Evolutionary conservation across 257 asterid species (phyloP).

Genomic region (Coffea eugenioides): DNA sequence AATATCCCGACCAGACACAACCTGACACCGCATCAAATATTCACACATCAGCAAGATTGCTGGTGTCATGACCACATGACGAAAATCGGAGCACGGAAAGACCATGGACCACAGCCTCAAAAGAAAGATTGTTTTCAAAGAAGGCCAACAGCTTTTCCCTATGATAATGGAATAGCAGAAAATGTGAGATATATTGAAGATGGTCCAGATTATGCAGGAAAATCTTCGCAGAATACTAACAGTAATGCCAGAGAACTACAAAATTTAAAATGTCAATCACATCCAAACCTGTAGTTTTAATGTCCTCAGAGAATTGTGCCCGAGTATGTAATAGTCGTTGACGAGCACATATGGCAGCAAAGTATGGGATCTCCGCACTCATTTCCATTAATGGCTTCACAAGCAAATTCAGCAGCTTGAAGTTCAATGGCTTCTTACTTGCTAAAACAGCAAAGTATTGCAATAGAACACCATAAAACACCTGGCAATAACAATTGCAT

Average conservation of each 20-base stretch:
- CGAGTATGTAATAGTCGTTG: constrained; percentile 68
- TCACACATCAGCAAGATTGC: constrained; percentile 76
- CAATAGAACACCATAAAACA: constrained; percentile 81
- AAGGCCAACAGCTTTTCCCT: constrained; percentile 94
- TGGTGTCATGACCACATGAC: constrained; percentile 92
- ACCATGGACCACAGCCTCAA: constrained; percentile 89
- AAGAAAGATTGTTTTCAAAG: constrained; percentile 74
- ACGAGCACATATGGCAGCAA: constrained; percentile 98
- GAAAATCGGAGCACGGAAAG: constrained; percentile 96
- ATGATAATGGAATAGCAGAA: constrained; percentile 10
- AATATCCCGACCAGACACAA: constrained; percentile 68
- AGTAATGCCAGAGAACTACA: not conserved
- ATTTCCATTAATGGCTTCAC: constrained; percentile 90
- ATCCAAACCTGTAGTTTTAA: constrained; percentile 61
- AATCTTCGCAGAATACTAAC: not conserved
- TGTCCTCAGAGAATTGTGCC: constrained; percentile 59
- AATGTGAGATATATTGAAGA: not conserved
- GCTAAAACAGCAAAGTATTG: constrained; percentile 92
- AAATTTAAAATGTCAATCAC: constrained; percentile 1
- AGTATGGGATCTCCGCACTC: constrained; percentile 91
- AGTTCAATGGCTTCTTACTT: constrained; percentile 63
- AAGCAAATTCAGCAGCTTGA: constrained; percentile 65
- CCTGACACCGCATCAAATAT: constrained; percentile 79
- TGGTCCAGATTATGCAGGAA: not conserved
- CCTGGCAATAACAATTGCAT: constrained; percentile 36